These are phyloP conservation scores for Saccharomycopsis fermentans DNA, from an alignment of 805 yeast species.

Conservation along the genomic window DNA sequence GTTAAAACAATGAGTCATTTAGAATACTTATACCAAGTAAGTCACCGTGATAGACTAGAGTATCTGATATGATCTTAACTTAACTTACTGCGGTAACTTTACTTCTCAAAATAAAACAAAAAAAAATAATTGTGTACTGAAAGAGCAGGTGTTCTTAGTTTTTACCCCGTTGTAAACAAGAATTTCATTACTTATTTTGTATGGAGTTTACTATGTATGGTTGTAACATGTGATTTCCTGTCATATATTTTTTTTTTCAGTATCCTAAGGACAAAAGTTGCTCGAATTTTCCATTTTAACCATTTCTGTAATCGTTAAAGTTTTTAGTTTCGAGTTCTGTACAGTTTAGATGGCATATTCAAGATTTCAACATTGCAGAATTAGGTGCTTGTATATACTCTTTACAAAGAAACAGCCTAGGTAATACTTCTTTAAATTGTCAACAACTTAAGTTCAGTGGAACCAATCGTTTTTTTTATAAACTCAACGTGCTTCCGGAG, in stretches of 20 bases:
- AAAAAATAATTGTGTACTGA: no score
- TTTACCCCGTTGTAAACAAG: no score
- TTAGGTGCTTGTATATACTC: background rate
- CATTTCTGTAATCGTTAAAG: background rate
- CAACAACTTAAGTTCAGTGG: no score
- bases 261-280: background rate
- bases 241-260: background rate
- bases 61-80: no score
- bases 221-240: background rate
- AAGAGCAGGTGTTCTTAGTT: no score
- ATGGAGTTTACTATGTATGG: background rate
- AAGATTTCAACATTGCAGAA: slow-evolving; percentile 1
- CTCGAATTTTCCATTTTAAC: background rate
- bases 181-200: no score
- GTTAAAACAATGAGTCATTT: no score
- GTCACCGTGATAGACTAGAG: no score
- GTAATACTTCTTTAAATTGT: background rate
- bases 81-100: no score
- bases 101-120: no score
- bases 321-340: background rate
- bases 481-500: background rate
- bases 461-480: background rate
- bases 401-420: background rate
- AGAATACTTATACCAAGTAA: no score
- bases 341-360: background rate